Conservation (phyloP, 176 grass and related monocot genomes). For the Poa pratensis region DNA sequence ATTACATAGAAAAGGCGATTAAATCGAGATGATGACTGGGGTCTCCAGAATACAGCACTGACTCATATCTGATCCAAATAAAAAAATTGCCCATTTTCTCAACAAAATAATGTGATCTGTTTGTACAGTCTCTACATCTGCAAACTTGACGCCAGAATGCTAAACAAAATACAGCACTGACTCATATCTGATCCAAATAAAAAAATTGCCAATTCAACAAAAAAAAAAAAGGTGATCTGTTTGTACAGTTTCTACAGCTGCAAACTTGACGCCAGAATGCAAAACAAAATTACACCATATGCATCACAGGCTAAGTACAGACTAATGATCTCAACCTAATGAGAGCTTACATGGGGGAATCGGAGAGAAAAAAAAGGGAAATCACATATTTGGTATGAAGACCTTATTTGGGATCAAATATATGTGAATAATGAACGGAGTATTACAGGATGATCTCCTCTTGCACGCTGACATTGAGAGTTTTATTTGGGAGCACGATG, state of each 20-base stretch:
- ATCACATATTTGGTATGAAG: constrained; percentile 36
- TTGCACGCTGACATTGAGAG: constrained; percentile 86
- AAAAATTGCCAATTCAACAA: background rate
- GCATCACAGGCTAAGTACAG: constrained; percentile 23
- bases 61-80: background rate
- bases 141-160: background rate
- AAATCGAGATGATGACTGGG: background rate
- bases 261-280: background rate
- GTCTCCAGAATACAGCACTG: background rate
- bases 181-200: background rate
- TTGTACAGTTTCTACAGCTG: constrained; percentile 53
- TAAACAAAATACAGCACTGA: constrained; percentile 12
- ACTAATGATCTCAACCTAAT: constrained; percentile 44
- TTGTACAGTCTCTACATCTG: no score
- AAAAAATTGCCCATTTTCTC: background rate
- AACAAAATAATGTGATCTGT: background rate
- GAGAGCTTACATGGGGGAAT: constrained; percentile 33
- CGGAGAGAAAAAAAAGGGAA: constrained; percentile 26
- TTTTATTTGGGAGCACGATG: constrained; percentile 95
- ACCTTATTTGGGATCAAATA: constrained; percentile 46
- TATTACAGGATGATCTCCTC: constrained; percentile 95
- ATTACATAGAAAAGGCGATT: background rate
- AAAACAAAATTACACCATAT: constrained; percentile 32
- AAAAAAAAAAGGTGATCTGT: constrained; percentile 25
- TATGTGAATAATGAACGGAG: constrained; percentile 24